Evolutionary conservation across 2,329 filamentous ascomycete genomes (phyloP).

Genomic region (Xylariaceae sp.): DNA sequence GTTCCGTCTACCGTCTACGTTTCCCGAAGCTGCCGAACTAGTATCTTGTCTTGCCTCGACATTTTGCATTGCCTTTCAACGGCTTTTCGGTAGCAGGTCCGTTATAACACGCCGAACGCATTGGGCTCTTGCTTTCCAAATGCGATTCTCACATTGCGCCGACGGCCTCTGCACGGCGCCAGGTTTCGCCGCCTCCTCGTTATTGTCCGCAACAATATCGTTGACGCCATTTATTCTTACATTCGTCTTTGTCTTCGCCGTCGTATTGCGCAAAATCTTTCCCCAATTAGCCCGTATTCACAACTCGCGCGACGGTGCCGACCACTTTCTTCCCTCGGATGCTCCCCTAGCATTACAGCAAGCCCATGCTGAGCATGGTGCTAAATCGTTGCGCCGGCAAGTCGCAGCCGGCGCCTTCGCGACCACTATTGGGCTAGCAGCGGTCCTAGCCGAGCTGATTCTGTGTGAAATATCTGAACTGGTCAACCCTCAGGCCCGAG

Average conservation of each 20-base stretch:
- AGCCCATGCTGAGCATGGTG: constrained; percentile 55
- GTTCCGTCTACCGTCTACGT: not conserved
- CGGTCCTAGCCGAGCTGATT: constrained; percentile 74
- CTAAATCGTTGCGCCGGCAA: constrained; percentile 48
- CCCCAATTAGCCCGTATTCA: constrained; percentile 62
- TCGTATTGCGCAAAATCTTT: constrained; percentile 66
- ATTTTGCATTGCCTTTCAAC: not conserved
- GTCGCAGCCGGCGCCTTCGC: constrained; percentile 66
- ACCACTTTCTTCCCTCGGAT: constrained; percentile 58
- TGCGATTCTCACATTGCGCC: constrained; percentile 48
- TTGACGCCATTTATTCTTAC: constrained; percentile 68
- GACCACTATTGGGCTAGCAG: constrained; percentile 69
- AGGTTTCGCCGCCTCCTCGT: constrained; percentile 40
- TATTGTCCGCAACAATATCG: constrained; percentile 50
- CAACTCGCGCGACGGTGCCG: constrained; percentile 51
- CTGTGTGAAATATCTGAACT: constrained; percentile 79
- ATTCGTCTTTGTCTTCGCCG: constrained; percentile 58
- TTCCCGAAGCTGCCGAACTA: not conserved
- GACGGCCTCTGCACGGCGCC: constrained; percentile 53
- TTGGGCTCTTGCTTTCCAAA: constrained; percentile 19
- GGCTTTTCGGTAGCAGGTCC: not conserved
- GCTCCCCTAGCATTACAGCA: constrained; percentile 57
- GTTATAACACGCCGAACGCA: not conserved
- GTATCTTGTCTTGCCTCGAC: not conserved
- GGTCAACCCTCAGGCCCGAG: constrained; percentile 63